Base-by-base conservation (phyloP, 306 rosid species). In the Arachis stenosperma region DNA sequence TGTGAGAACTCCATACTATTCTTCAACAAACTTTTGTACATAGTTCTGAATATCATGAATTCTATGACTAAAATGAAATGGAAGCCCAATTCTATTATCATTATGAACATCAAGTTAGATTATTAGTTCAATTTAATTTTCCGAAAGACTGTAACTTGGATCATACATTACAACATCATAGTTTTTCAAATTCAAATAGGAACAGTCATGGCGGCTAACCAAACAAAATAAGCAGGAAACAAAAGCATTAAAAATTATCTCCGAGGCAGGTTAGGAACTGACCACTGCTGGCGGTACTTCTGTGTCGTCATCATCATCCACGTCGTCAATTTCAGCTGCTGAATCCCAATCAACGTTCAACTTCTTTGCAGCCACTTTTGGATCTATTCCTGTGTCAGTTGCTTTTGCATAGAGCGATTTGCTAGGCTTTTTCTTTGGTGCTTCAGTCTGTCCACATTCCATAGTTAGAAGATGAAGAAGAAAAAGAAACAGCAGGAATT, bases 291-390 rank as follows among this genome's bases (percentile, higher is more conserved):
- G n/a, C 44, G 99, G 96, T 55, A 94, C 97, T 70, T 91, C 93
- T 1, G 81, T 13, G n/a, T 89, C 93, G 61, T 86, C 85, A 9
- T 70, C 84, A 17, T 1, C 78, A 67, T 76, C 80, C 27, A 73
- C 48, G 53, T 88, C 97, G 44, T 88, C 95, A 69, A 91, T 78
- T 77, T 94, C 97, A 61, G 99, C 97, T 22, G 96, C 99, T 60
- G 96, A 76, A 86, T 94, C 97, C 99, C 99, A 94, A 74, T 94
- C 99, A 29, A 77, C 40, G 9, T 91, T 89, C 70, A 94, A 81
- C 74, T 87, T 88, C 84, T 83, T 91, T 22, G 99, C 99, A 73
- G 89, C 96, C 82, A 78, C 84, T 78, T 76, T 59, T 73, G 93
- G 97, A 87, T 94, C 74, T 6, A 94, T 77, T 77, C 99, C 97